phyloP scores from a whole-genome alignment of 108 stramenopile genomes.

The Chaetoceros muelleri region DNA sequence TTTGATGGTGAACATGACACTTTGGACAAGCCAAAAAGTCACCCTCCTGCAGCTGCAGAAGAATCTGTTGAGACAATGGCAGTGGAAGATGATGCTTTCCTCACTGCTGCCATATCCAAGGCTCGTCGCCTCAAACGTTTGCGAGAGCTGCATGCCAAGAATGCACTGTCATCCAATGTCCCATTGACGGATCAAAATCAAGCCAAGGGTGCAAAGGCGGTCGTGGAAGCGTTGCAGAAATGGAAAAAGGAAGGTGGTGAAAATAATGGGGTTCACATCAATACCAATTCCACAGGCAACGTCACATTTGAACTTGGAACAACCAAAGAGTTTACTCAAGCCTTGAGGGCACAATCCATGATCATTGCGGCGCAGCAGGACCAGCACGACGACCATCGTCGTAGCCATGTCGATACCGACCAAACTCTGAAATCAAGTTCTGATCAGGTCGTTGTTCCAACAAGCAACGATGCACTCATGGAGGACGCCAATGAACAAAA shows the following conservation, averaged over 20 bases:
- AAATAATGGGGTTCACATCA: conserved; percentile 1
- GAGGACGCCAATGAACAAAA: conserved; percentile 42
- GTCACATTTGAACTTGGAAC: conserved; percentile 72
- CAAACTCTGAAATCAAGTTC: conserved; percentile 1
- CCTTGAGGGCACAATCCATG: conserved; percentile 41
- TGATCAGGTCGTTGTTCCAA: conserved; percentile 6
- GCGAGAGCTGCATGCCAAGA: conserved; percentile 31
- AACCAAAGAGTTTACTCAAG: conserved; percentile 76
- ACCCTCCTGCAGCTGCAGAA: neutral
- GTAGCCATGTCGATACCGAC: neutral
- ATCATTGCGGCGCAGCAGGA: conserved; percentile 2
- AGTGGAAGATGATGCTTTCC: conserved; percentile 74
- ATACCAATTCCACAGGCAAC: conserved; percentile 5
- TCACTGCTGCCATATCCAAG: conserved; percentile 84
- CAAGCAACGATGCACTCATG: conserved; percentile 2
- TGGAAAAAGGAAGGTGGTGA: conserved; percentile 19
- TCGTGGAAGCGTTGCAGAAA: conserved; percentile 50
- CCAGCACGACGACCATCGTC: neutral
- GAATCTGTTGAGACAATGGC: conserved; percentile 36
- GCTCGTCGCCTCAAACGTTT: conserved; percentile 70
- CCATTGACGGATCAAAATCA: neutral
- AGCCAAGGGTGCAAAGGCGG: conserved; percentile 49
- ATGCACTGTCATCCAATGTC: conserved; percentile 6
- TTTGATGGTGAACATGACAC: neutral
- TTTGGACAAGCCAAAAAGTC: too few species aligned